Conservation (phyloP, 2,329 filamentous ascomycete species). For the Elsinoe australis region DNA sequence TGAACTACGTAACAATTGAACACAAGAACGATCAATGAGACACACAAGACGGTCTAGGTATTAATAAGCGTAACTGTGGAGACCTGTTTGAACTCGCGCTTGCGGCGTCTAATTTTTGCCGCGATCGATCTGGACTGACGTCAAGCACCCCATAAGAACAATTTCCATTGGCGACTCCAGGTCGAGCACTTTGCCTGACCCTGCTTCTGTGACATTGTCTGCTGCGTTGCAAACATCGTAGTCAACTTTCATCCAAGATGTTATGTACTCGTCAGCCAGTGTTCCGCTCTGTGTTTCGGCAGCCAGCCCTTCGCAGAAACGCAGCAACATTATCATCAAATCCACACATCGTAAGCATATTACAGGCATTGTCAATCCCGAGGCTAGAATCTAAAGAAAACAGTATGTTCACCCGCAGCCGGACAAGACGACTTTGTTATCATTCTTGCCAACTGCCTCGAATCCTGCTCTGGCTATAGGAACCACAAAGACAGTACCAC, state of each 20-base stretch:
- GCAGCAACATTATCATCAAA: conserved; percentile 40
- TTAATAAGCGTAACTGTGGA: background rate
- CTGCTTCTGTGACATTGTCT: too few relatives aligned
- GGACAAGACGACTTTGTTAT: conserved; percentile 41
- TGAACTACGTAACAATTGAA: too few relatives aligned
- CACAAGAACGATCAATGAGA: background rate
- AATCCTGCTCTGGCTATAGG: conserved; percentile 49
- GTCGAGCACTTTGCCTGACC: too few relatives aligned
- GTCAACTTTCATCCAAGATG: too few relatives aligned
- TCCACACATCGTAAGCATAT: conserved; percentile 36
- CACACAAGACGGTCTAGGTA: background rate
- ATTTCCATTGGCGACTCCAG: too few relatives aligned
- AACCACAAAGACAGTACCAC: conserved; percentile 47
- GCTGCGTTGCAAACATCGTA: too few relatives aligned
- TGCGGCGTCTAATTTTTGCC: background rate
- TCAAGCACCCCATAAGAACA: too few relatives aligned
- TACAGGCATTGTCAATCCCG: background rate
- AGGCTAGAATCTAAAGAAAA: background rate
- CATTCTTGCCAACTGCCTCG: conserved; percentile 50
- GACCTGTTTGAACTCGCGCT: conserved; percentile 11
- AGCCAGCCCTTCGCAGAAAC: conserved; percentile 18
- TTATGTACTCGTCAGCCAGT: background rate
- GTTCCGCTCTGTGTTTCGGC: background rate
- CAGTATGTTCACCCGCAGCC: conserved; percentile 46
- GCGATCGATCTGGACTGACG: conserved; percentile 8